Conservation (phyloP, 176 grass and related monocot genomes). For the Oryza nivara region DNA sequence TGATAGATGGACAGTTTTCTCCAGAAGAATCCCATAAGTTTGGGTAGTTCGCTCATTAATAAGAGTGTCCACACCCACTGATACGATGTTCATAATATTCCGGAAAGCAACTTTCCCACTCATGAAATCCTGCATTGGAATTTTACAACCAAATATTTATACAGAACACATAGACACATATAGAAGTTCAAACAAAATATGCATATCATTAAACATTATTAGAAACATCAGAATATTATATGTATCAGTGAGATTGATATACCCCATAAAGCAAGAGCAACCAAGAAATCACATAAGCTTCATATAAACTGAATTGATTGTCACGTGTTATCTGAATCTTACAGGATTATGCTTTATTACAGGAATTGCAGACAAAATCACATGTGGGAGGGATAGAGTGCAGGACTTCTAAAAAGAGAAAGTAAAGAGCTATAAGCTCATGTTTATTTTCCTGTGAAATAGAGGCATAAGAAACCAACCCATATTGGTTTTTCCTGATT, state of each 20-base stretch:
- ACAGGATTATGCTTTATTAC: background rate
- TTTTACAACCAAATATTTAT: slow-evolving; percentile 16
- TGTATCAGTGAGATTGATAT: background rate
- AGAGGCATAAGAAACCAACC: background rate
- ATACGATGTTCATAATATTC: slow-evolving; percentile 92
- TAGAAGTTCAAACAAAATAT: slow-evolving; percentile 29
- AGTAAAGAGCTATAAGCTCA: background rate
- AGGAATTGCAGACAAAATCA: background rate
- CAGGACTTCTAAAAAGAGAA: too few species aligned
- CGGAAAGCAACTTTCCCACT: slow-evolving; percentile 82
- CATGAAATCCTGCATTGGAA: slow-evolving; percentile 85
- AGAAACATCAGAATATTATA: background rate
- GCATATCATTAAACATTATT: slow-evolving; percentile 28
- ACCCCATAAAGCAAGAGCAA: slow-evolving; percentile 35
- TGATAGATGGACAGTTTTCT: slow-evolving; percentile 86
- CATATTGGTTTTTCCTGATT: background rate
- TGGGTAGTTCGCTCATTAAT: slow-evolving; percentile 79
- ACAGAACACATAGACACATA: slow-evolving; percentile 26
- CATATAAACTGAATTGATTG: slow-evolving; percentile 16
- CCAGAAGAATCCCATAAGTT: slow-evolving; percentile 74
- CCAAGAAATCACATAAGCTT: slow-evolving; percentile 8
- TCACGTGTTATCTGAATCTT: background rate
- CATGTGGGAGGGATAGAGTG: background rate
- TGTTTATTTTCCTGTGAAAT: background rate
- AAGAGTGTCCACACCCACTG: slow-evolving; percentile 71